Evolutionary conservation across 1,139 yeast genomes (phyloP), one percentile per base, ranked within the genome.

Genomic region (Debaryomyces robertsiae): DNA sequence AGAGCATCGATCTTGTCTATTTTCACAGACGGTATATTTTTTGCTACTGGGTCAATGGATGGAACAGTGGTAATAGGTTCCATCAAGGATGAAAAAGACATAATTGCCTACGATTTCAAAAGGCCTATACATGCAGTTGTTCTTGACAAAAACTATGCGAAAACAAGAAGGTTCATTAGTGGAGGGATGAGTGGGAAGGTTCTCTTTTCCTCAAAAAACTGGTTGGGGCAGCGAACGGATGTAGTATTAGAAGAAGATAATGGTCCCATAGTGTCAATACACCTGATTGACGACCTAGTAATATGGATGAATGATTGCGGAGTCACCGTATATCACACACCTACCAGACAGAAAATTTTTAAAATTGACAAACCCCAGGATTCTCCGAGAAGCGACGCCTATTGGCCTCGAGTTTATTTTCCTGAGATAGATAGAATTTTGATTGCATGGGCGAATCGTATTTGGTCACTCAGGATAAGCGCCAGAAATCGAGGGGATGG

Each of bases 141-240:
- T 0, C 61, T 94, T 4, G 95, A 88, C 50, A 79, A 81, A 14
- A 79, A 83, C 46, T 93, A 86, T 58, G 59, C 61, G 32, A 73
- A 70, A 9, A 73, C 82, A 0, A 77, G 81, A 43, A 74, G 84
- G 9, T 90, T 89, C 50, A 72, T 88, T 0, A 83, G 91, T 28
- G 98, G 98, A 3, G 98, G 98, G 0, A 89, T 84, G 71, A 84
- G 93, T 11, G 98, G 98, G 0, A 81, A 86, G 43, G 84, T 93
- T 0, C 66, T 86, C 0, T 66, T 82, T 41, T 84, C 95, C 1
- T 84, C 84, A 35, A 74, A 82, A 46, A 87, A 86, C 49, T 93
- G 98, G 98, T 64, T 93, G 4, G 95, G 95, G 0, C 81, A 82
- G 46, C 71, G 96, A 42, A 70, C 75, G 1, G 98, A 93, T 53